Conservation (phyloP, 371 early-diverging fungal species). For the Zopfochytrium polystomum region DNA sequence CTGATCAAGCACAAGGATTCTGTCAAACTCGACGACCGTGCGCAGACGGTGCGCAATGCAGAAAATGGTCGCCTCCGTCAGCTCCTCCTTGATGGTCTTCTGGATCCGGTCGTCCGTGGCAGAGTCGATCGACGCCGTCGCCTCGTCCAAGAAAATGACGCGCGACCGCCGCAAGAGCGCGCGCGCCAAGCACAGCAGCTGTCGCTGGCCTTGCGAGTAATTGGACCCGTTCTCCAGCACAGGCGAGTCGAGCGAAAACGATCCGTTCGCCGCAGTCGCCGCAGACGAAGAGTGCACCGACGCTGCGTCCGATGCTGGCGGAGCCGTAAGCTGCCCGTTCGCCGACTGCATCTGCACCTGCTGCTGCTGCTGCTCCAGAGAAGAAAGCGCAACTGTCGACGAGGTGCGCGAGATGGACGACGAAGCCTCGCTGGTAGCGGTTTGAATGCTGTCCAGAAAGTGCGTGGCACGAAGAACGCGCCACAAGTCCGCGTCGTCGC, state of each 20-base stretch:
- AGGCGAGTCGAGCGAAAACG: constrained; percentile 23
- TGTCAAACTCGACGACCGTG: constrained; percentile 28
- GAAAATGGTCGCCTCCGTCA: constrained; percentile 35
- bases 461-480: constrained; percentile 31
- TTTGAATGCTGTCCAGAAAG: constrained; percentile 33
- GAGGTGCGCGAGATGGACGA: background rate
- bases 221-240: constrained; percentile 41
- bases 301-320: background rate
- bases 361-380: too few species aligned
- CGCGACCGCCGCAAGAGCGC: constrained; percentile 45
- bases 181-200: constrained; percentile 57
- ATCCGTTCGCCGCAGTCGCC: background rate
- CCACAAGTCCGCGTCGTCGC: constrained; percentile 41
- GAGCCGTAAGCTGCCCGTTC: too few species aligned
- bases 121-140: constrained; percentile 53
- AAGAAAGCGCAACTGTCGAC: background rate
- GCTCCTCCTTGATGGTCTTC: constrained; percentile 65
- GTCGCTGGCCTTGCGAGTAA: constrained; percentile 55
- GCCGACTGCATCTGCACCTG: too few species aligned
- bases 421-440: background rate
- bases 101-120: constrained; percentile 72
- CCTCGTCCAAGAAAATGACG: constrained; percentile 53
- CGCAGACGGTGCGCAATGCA: constrained; percentile 44
- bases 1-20: constrained; percentile 35
- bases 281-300: background rate